These are phyloP conservation scores for Daldinia sp. DNA, from an alignment of 2,329 filamentous ascomycete genomes.

Conservation along the genomic window DNA sequence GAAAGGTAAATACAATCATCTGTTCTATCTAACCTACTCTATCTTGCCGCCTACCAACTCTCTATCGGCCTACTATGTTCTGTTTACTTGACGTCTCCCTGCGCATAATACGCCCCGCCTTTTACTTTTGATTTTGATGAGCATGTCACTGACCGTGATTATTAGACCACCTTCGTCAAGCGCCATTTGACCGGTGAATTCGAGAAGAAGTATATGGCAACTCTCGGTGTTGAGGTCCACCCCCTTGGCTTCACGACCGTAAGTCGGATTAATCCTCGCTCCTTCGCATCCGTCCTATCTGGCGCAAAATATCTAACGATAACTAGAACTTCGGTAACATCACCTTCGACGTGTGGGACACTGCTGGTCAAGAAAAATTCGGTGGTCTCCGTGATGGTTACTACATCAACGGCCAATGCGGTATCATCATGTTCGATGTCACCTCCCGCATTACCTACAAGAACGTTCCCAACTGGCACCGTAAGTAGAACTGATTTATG, in stretches of 20 bases:
- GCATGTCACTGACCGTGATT: slow-evolving; percentile 41
- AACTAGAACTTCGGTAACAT: slow-evolving; percentile 89
- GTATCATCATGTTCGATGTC: slow-evolving; percentile 99
- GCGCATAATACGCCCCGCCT: slow-evolving; percentile 47
- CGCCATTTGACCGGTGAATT: slow-evolving; percentile 99
- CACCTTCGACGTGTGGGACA: slow-evolving; percentile 99
- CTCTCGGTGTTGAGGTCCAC: slow-evolving; percentile 99
- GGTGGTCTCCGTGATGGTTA: slow-evolving; percentile 99
- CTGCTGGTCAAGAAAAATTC: slow-evolving; percentile 99
- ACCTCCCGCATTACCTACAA: slow-evolving; percentile 99
- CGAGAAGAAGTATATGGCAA: slow-evolving; percentile 99
- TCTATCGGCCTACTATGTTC: slow-evolving; percentile 7
- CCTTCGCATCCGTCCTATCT: slow-evolving; percentile 19
- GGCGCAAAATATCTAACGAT: slow-evolving; percentile 49
- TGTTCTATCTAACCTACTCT: slow-evolving; percentile 11
- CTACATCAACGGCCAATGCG: slow-evolving; percentile 99
- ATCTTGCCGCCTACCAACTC: slow-evolving; percentile 10
- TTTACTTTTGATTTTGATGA: slow-evolving; percentile 25
- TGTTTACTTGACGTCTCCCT: slow-evolving; percentile 37
- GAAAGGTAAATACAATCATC: slow-evolving; percentile 76
- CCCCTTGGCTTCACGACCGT: slow-evolving; percentile 98
- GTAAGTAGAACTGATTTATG: slow-evolving; percentile 68
- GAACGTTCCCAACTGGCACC: slow-evolving; percentile 99
- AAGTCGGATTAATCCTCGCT: slow-evolving; percentile 62
- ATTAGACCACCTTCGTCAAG: slow-evolving; percentile 99